phyloP scores from a whole-genome alignment of 2,329 filamentous ascomycete genomes.

The Sclerotinia nivalis region DNA sequence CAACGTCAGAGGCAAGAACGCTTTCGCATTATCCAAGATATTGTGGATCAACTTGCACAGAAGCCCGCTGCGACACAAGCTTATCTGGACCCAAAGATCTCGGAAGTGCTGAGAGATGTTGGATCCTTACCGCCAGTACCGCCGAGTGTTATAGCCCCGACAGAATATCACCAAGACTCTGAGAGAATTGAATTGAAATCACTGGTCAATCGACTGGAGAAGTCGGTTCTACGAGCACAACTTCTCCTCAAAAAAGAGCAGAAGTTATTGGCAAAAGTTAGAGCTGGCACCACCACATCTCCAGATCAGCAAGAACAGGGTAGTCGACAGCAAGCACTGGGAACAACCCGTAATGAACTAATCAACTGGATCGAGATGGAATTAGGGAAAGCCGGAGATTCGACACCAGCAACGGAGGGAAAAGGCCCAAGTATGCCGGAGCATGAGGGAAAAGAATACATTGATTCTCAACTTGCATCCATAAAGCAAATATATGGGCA shows the following conservation, averaged over 20 bases:
- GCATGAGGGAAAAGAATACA: constrained; percentile 31
- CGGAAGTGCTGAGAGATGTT: constrained; percentile 31
- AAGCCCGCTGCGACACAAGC: constrained; percentile 54
- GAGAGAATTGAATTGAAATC: constrained; percentile 48
- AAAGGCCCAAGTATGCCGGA: constrained; percentile 21
- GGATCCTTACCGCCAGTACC: constrained; percentile 37
- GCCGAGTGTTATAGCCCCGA: constrained; percentile 32
- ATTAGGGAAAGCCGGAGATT: constrained; percentile 51
- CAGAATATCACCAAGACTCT: constrained; percentile 31
- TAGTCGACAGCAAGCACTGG: constrained; percentile 51
- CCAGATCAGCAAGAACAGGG: constrained; percentile 12
- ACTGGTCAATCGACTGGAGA: constrained; percentile 56
- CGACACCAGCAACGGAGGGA: constrained; percentile 41
- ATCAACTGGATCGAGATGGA: constrained; percentile 67
- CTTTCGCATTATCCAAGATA: constrained; percentile 52
- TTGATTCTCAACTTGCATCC: constrained; percentile 29
- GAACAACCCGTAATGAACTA: constrained; percentile 57
- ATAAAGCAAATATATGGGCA: constrained; percentile 56
- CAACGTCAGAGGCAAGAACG: constrained; percentile 54
- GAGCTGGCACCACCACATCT: constrained; percentile 14
- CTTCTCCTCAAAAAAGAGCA: constrained; percentile 58
- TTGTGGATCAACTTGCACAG: constrained; percentile 52
- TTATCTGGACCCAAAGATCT: constrained; percentile 47
- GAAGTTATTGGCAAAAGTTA: constrained; percentile 52
- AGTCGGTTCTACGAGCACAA: constrained; percentile 59